Evolutionary conservation across 768 basidiomycete genomes (phyloP).

Genomic region (Lentinula aciculospora): DNA sequence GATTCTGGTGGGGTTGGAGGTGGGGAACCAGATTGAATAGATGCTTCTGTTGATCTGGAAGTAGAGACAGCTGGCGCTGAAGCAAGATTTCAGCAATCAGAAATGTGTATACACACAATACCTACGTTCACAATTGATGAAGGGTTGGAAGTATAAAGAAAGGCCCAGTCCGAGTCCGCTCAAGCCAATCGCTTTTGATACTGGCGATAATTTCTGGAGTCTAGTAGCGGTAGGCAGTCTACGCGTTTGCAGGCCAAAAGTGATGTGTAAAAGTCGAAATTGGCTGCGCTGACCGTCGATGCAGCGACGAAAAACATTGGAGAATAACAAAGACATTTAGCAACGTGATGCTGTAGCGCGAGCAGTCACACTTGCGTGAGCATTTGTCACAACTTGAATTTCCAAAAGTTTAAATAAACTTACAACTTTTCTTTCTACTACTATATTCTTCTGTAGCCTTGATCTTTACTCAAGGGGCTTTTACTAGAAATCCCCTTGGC

Average conservation of each 20-base stretch:
- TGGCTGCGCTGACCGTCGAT: background rate
- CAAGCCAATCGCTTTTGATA: constrained; percentile 27
- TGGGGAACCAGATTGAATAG: constrained; percentile 7
- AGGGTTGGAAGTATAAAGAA: constrained; percentile 25
- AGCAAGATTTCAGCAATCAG: background rate
- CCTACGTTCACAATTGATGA: constrained; percentile 52
- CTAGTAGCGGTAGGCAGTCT: background rate
- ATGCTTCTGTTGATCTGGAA: constrained; percentile 5
- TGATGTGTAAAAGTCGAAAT: background rate
- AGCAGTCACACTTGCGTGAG: background rate
- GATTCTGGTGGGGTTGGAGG: constrained; percentile 59
- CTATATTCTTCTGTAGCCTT: too few relatives aligned
- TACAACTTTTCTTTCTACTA: too few relatives aligned
- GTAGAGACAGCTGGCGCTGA: constrained; percentile 9
- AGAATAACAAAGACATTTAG: background rate
- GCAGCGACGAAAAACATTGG: background rate
- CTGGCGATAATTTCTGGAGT: constrained; percentile 11
- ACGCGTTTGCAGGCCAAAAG: background rate
- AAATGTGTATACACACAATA: background rate
- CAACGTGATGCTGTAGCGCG: background rate
- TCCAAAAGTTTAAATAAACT: too few relatives aligned
- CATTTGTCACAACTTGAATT: background rate
- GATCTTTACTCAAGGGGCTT: too few relatives aligned
- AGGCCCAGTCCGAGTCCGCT: constrained; percentile 41
- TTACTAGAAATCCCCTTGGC: too few relatives aligned